Evolutionary conservation across 2,329 filamentous ascomycete species (phyloP).

Genomic region (Pseudogymnoascus sp.): DNA sequence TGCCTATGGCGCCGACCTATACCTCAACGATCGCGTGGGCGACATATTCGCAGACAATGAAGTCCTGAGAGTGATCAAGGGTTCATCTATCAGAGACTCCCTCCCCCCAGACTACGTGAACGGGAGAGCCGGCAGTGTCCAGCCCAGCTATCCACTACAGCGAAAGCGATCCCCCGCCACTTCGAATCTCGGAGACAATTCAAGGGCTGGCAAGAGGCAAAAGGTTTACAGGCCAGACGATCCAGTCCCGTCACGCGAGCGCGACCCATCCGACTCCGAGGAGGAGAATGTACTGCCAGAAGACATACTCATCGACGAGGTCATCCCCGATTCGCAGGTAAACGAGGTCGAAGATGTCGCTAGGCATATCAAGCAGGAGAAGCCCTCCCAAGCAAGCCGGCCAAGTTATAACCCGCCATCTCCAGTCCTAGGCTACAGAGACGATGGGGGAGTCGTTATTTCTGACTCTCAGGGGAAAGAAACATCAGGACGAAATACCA

Average conservation of each 20-base stretch:
- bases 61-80: constrained; percentile 12
- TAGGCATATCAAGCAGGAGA: neutral
- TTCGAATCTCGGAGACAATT: constrained; percentile 5
- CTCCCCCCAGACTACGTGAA: constrained; percentile 7
- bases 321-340: neutral
- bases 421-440: neutral
- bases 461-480: neutral
- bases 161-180: constrained; percentile 11
- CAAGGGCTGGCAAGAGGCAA: constrained; percentile 7
- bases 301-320: neutral
- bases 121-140: neutral
- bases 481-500: neutral
- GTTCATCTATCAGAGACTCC: constrained; percentile 12
- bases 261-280: neutral
- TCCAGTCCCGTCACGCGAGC: constrained; percentile 3
- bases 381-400: neutral
- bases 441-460: neutral
- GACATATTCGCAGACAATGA: constrained; percentile 15
- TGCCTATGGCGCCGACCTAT: constrained; percentile 11
- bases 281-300: neutral
- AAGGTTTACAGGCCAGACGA: constrained; percentile 6
- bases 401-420: neutral
- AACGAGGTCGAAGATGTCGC: neutral
- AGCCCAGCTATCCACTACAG: constrained; percentile 1
- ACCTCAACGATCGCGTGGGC: constrained; percentile 11